A percentile compares a stretch with the other conserved stretches of the same genome.
phyloP scores from a whole-genome alignment of 805 yeast genomes.

The Cyberlindnera galapagoensis region DNA sequence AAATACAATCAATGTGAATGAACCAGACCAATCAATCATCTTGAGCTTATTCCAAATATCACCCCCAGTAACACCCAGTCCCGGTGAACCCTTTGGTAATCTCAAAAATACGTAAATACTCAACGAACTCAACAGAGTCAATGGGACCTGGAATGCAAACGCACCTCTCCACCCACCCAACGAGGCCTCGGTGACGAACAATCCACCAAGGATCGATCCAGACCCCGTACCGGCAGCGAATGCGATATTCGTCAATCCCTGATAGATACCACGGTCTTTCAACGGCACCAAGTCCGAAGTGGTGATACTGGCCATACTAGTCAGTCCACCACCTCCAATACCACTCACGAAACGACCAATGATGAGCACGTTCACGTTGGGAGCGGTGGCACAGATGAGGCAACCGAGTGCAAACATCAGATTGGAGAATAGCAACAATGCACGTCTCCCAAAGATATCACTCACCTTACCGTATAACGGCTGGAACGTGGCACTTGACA shows the following conservation, averaged over 20 bases:
- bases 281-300: conserved; percentile 73
- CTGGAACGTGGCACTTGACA: conserved; percentile 67
- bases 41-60: conserved; percentile 41
- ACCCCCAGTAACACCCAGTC: conserved; percentile 39
- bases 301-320: conserved; percentile 66
- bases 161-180: conserved; percentile 45
- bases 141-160: conserved; percentile 46
- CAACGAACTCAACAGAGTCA: conserved; percentile 39
- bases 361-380: conserved; percentile 41
- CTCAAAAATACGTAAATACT: conserved; percentile 30
- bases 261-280: conserved; percentile 73
- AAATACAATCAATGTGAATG: conserved; percentile 37
- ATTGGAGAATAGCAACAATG: conserved; percentile 45
- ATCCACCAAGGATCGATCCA: conserved; percentile 64
- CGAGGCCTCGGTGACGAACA: conserved; percentile 32
- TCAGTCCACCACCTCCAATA: conserved; percentile 85
- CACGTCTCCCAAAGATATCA: conserved; percentile 65
- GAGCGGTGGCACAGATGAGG: conserved; percentile 46
- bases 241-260: conserved; percentile 72
- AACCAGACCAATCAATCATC: conserved; percentile 51
- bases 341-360: conserved; percentile 68
- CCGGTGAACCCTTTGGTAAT: conserved; percentile 47
- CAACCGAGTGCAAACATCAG: conserved; percentile 52
- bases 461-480: conserved; percentile 67
- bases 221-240: conserved; percentile 71